A percentile compares a stretch with the other conserved stretches of the same genome.
Evolutionary conservation across 2,329 filamentous ascomycete genomes (phyloP).

Genomic region (Elsinoe necatrix): DNA sequence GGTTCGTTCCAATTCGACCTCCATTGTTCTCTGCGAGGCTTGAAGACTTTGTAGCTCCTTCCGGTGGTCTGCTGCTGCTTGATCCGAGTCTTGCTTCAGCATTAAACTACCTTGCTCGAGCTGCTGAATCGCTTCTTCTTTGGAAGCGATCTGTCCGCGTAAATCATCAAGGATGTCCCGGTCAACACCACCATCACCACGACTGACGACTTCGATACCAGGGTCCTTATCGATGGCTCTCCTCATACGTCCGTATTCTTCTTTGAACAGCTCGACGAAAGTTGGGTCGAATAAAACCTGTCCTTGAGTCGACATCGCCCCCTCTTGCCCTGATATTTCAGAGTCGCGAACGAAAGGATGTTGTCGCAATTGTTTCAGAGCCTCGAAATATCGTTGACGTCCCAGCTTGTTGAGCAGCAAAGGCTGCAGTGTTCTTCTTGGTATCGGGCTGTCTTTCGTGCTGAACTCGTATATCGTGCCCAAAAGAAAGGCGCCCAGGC

Average conservation of each 20-base stretch:
- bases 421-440: conserved; percentile 69
- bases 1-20: conserved; percentile 43
- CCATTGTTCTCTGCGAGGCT: conserved; percentile 19
- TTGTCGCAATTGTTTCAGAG: conserved; percentile 66
- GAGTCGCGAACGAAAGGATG: conserved; percentile 68
- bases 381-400: conserved; percentile 78
- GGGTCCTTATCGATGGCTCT: conserved; percentile 87
- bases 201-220: conserved; percentile 72
- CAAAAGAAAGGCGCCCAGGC: conserved; percentile 73
- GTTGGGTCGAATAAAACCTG: conserved; percentile 56
- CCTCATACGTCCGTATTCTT: conserved; percentile 80
- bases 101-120: conserved; percentile 48
- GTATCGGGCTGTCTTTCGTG: conserved; percentile 88
- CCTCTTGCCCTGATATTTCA: conserved; percentile 21
- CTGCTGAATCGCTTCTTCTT: conserved; percentile 51
- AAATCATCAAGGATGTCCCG: conserved; percentile 83
- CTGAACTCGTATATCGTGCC: conserved; percentile 95
- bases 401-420: conserved; percentile 70
- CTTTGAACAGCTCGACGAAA: conserved; percentile 91
- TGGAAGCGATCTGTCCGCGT: conserved; percentile 66
- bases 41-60: conserved; percentile 30
- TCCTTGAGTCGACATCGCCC: conserved; percentile 52
- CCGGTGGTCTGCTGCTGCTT: conserved; percentile 65
- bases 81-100: conserved; percentile 52
- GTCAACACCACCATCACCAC: conserved; percentile 82